Evolutionary conservation across 2,329 filamentous ascomycete species (phyloP).

Genomic region (Botryotinia globosa): DNA sequence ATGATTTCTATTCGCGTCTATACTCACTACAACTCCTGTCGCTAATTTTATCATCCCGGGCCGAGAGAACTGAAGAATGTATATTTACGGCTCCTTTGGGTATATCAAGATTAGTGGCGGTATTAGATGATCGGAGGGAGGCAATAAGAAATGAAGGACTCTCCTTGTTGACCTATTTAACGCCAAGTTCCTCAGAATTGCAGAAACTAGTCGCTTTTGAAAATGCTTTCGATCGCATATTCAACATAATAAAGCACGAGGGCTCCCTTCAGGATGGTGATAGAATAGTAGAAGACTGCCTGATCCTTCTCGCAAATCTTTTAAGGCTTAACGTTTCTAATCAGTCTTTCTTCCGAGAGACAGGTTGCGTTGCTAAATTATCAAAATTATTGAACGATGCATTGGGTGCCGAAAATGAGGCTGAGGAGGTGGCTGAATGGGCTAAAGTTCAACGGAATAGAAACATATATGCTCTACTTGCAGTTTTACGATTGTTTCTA

Average conservation of each 20-base stretch:
- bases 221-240: constrained; percentile 85
- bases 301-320: constrained; percentile 87
- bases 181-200: constrained; percentile 79
- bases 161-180: constrained; percentile 82
- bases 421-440: constrained; percentile 67
- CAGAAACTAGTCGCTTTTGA: constrained; percentile 96
- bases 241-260: constrained; percentile 76
- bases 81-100: constrained; percentile 86
- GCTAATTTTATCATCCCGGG: constrained; percentile 79
- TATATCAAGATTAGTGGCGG: constrained; percentile 78
- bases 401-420: constrained; percentile 53
- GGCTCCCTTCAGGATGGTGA: constrained; percentile 80
- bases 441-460: constrained; percentile 76
- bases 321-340: constrained; percentile 85
- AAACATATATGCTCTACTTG: constrained; percentile 86
- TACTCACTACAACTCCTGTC: constrained; percentile 88
- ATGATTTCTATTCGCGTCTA: constrained; percentile 85
- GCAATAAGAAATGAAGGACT: constrained; percentile 85
- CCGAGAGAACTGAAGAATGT: constrained; percentile 91
- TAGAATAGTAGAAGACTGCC: constrained; percentile 85
- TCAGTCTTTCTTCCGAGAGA: constrained; percentile 90
- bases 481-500: constrained; percentile 83
- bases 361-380: constrained; percentile 73
- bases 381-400: constrained; percentile 64
- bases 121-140: constrained; percentile 81